phyloP scores from a whole-genome alignment of 305 asterid genomes.

The Fraxinus floribunda region DNA sequence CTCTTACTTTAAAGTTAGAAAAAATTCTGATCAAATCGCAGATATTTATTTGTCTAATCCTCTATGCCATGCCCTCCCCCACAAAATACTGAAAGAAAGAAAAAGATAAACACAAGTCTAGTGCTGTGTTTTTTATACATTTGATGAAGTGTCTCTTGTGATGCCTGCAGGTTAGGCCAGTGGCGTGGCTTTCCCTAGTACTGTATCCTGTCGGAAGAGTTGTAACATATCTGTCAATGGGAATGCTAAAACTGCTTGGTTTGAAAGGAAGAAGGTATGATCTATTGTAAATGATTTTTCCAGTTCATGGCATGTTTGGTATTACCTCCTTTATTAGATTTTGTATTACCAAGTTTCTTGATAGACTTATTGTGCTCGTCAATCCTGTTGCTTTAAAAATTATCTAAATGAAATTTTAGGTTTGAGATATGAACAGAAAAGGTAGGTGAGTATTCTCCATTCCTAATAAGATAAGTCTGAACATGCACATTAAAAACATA shows the following conservation, averaged over 20 bases:
- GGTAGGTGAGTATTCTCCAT: not conserved
- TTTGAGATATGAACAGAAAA: not conserved
- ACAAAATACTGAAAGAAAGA: not conserved
- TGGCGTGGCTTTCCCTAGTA: slow-evolving; percentile 95
- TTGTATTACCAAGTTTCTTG: not conserved
- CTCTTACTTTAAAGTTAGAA: slow-evolving; percentile 16
- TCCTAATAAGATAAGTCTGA: not conserved
- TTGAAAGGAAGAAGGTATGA: slow-evolving; percentile 89
- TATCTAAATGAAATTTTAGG: not conserved
- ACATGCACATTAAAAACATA: slow-evolving; percentile 2
- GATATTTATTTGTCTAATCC: not conserved
- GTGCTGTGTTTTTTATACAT: slow-evolving; percentile 20
- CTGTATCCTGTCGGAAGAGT: slow-evolving; percentile 97
- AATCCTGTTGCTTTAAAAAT: not conserved
- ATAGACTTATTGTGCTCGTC: not conserved
- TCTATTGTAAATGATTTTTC: slow-evolving; percentile 16
- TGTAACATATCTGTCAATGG: slow-evolving; percentile 95
- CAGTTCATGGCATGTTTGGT: not conserved
- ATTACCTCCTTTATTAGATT: not conserved
- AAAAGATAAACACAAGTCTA: not conserved
- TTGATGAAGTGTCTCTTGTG: slow-evolving; percentile 33
- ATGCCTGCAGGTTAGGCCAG: slow-evolving; percentile 92
- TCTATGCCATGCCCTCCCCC: slow-evolving; percentile 4
- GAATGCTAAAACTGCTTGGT: slow-evolving; percentile 95
- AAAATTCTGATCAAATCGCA: slow-evolving; percentile 9